Base-by-base conservation (phyloP, 106 monocot genomes). In the Hemerocallis citrina region DNA sequence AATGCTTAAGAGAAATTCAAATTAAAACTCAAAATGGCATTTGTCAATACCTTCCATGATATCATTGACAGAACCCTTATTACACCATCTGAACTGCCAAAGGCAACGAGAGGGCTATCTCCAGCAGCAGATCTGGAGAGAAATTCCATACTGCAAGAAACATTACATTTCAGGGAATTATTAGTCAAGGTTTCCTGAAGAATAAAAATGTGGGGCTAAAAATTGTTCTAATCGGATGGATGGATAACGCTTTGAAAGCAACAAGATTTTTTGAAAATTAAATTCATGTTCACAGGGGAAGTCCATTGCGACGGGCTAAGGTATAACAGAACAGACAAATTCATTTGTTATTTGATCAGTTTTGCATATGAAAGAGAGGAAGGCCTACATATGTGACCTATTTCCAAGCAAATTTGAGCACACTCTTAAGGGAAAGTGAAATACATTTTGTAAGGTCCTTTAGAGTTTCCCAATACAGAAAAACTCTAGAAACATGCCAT, bases 21-120 rank as follows among this genome's bases (percentile, higher is more conserved):
- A 31, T 38, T 16, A 63, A 75, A 34, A 21, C 35, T 30, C 11
- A 35, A 28, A 43, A 9, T 47, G 21, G 43, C 66, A 64, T 2
- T 23, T 16, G 16, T 44, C 34, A 11, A 49, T 73, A 96, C 96
- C 96, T 96, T 96, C 96, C 96, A 96, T 33, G 87, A 79, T 75
- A 96, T 76, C 96, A 96, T 96, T 54, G 96, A 96, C 57, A 96
- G 84, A 57, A 96, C 91, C 77, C 96, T 79, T 70, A 96, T 91
- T 54, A 96, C 81, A 31, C 96, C 96, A 77, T 96, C 96, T 69
- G 96, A 96, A 61, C 70, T 62, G 57, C 96, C 96, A 79, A 96
- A 96, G 11, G 91, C 96, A 72, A 96, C 91, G 65, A 96, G 76
- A 52, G 96, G 91, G 30, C 69, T 77, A 74, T 96, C 96, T 63